Conservation (phyloP, 176 grass and related monocot species). For the Zizania latifolia region DNA sequence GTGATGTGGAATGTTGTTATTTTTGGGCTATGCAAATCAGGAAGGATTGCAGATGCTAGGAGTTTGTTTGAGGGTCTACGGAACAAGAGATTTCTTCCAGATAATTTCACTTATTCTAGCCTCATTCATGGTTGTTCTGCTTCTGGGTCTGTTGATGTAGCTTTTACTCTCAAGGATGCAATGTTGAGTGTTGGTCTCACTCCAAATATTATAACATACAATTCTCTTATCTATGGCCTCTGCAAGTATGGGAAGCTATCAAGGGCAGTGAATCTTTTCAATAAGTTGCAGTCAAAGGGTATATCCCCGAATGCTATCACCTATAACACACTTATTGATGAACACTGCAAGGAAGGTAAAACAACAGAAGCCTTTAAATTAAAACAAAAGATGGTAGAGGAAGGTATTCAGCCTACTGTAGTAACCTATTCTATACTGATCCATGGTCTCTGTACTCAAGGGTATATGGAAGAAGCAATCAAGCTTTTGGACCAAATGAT, state of each 20-base stretch:
- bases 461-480: constrained; percentile 90
- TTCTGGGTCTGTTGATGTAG: constrained; percentile 57
- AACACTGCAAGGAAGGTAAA: constrained; percentile 66
- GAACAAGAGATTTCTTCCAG: constrained; percentile 59
- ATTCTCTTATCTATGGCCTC: constrained; percentile 92
- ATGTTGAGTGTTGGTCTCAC: constrained; percentile 56
- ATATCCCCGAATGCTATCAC: constrained; percentile 64
- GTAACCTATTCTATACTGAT: constrained; percentile 91
- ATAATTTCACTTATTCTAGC: constrained; percentile 75
- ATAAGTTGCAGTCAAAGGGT: constrained; percentile 63
- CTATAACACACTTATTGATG: constrained; percentile 85
- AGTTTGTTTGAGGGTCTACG: constrained; percentile 48
- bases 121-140: constrained; percentile 77
- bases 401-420: constrained; percentile 63
- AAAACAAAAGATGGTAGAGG: constrained; percentile 83
- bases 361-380: constrained; percentile 79
- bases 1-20: constrained; percentile 90
- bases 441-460: constrained; percentile 74
- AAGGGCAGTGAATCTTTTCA: constrained; percentile 73
- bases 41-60: constrained; percentile 70
- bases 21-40: constrained; percentile 76
- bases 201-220: constrained; percentile 73
- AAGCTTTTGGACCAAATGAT: constrained; percentile 95
- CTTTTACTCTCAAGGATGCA: constrained; percentile 68
- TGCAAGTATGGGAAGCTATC: constrained; percentile 69